These are phyloP conservation scores for Phoenix roebelenii DNA, from an alignment of 176 grass and related monocot species.

Conservation along the genomic window DNA sequence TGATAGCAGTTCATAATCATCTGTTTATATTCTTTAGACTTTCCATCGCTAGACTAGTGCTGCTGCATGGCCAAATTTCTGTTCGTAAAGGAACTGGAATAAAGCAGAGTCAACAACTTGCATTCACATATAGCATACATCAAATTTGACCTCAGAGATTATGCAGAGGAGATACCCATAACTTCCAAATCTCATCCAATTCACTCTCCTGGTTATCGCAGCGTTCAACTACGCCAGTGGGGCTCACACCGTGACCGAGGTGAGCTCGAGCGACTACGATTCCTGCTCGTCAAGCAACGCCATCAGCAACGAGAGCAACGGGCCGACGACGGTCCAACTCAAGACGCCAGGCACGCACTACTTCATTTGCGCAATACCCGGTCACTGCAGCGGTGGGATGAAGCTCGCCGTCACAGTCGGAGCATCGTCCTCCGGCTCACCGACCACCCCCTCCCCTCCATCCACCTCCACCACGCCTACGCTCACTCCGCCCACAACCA, in stretches of 20 bases:
- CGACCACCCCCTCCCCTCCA: conserved; percentile 22
- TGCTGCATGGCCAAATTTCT: too few relatives aligned
- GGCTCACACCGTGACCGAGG: conserved; percentile 52
- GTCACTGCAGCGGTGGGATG: conserved; percentile 75
- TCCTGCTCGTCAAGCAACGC: conserved; percentile 47
- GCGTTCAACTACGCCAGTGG: conserved; percentile 54
- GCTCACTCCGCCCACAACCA: conserved; percentile 16
- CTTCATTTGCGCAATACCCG: conserved; percentile 58
- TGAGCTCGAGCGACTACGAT: conserved; percentile 59
- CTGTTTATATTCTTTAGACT: too few relatives aligned
- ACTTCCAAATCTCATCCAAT: neutral
- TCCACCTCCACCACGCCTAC: conserved; percentile 17
- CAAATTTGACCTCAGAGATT: too few relatives aligned
- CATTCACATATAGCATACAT: too few relatives aligned
- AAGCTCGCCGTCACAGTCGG: conserved; percentile 50
- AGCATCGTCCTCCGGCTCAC: conserved; percentile 4
- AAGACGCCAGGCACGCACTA: conserved; percentile 68
- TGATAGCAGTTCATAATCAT: too few relatives aligned
- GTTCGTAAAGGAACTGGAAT: too few relatives aligned
- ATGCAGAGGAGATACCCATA: too few relatives aligned
- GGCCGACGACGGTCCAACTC: conserved; percentile 44
- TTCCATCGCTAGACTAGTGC: too few relatives aligned
- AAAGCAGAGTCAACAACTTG: too few relatives aligned
- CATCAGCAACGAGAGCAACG: conserved; percentile 46
- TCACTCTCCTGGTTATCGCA: conserved; percentile 7